Percentiles rank a stretch among this genome's conserved stretches.
Evolutionary conservation across 371 early-diverging fungal species (phyloP).

Genomic region (Neoconidiobolus thromboides): DNA sequence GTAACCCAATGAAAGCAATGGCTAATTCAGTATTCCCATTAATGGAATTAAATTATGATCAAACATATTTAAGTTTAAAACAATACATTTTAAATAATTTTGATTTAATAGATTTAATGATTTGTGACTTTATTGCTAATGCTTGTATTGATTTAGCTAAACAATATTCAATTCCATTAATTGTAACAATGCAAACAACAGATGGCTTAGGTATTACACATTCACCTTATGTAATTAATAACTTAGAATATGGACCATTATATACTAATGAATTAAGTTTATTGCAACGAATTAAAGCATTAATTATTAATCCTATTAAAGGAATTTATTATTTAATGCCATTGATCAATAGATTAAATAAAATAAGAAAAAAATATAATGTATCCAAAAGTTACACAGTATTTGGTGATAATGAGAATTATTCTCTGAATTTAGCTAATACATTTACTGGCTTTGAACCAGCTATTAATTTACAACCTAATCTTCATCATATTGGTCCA

Average conservation of each 20-base stretch:
- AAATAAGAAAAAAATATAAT: background rate
- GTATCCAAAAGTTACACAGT: background rate
- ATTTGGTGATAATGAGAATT: background rate
- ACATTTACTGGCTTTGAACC: conserved; percentile 1
- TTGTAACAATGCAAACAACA: background rate
- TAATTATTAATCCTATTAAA: background rate
- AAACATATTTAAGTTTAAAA: too few species aligned
- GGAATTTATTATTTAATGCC: background rate
- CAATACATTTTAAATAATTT: background rate
- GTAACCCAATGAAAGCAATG: too few species aligned
- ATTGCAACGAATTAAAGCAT: background rate
- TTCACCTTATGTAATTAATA: background rate
- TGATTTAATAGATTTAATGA: background rate
- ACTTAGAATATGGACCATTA: background rate
- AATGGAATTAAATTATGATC: too few species aligned
- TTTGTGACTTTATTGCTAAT: conserved; percentile 12
- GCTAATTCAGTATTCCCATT: too few species aligned
- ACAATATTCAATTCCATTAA: conserved; percentile 7
- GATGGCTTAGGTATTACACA: background rate
- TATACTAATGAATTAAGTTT: background rate
- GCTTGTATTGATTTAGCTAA: conserved; percentile 12
- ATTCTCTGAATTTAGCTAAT: background rate
- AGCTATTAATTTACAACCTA: background rate
- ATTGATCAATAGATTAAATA: background rate
- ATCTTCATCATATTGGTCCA: background rate